Percentiles rank a stretch among this genome's conserved stretches.
phyloP scores from a whole-genome alignment of 176 grass and related monocot species.

The Rhipidocladum racemiflorum region DNA sequence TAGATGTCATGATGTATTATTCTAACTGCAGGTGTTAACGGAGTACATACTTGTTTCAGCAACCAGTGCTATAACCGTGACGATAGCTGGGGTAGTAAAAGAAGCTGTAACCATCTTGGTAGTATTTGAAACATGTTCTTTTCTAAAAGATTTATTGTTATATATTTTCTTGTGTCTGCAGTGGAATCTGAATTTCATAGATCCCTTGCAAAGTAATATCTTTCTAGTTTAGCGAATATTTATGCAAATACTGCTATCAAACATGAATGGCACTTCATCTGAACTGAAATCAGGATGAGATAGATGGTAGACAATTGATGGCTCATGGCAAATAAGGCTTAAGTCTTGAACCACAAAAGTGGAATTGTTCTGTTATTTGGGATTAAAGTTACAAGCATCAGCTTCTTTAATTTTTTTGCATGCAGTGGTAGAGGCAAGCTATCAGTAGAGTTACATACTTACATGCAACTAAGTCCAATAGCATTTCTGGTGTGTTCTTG shows the following conservation, averaged over 20 bases:
- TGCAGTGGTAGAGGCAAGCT: neutral
- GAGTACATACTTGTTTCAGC: conserved; percentile 99
- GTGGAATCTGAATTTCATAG: conserved; percentile 2
- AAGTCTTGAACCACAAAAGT: neutral
- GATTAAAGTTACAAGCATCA: neutral
- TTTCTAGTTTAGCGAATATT: conserved; percentile 12
- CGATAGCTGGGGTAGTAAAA: conserved; percentile 98
- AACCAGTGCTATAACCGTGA: conserved; percentile 96
- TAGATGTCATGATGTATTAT: conserved; percentile 27
- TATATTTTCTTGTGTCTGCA: conserved; percentile 17
- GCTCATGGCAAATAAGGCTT: neutral
- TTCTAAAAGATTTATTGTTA: neutral
- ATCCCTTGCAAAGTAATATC: neutral
- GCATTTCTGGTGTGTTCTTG: neutral
- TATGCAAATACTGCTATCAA: conserved; percentile 7
- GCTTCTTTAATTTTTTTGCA: conserved; percentile 21
- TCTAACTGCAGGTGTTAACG: conserved; percentile 83
- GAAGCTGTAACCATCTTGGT: conserved; percentile 99
- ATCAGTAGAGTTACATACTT: conserved; percentile 12
- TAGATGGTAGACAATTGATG: conserved; percentile 5
- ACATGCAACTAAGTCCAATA: neutral
- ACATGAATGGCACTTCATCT: conserved; percentile 12
- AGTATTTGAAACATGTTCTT: conserved; percentile 24
- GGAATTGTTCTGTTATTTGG: conserved; percentile 7
- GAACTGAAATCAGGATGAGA: neutral